These are phyloP conservation scores for Mycena sanguinolenta DNA, from an alignment of 768 basidiomycete species.

Conservation along the genomic window DNA sequence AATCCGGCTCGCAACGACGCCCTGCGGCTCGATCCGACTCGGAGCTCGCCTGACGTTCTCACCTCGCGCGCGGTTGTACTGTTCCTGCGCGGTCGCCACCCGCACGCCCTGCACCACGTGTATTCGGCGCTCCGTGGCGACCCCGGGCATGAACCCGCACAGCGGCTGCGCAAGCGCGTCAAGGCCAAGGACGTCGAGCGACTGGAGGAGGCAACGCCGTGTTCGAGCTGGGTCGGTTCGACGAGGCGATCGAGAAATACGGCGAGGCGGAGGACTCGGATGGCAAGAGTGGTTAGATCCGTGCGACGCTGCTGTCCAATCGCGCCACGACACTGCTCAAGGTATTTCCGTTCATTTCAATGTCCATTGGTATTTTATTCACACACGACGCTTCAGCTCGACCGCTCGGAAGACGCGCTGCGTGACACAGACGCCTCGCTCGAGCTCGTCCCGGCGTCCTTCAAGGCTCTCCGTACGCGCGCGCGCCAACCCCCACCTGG, in stretches of 20 bases:
- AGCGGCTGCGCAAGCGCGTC: conserved; percentile 80
- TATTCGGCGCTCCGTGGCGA: conserved; percentile 81
- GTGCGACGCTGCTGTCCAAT: conserved; percentile 85
- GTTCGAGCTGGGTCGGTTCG: conserved; percentile 73
- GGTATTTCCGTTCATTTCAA: conserved; percentile 51
- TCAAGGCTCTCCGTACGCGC: conserved; percentile 90
- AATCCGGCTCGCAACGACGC: conserved; percentile 68
- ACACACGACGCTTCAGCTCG: conserved; percentile 60
- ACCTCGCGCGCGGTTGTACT: conserved; percentile 84
- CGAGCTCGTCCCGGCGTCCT: conserved; percentile 70
- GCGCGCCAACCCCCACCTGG: conserved; percentile 83
- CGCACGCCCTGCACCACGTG: conserved; percentile 79
- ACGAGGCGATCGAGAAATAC: conserved; percentile 79
- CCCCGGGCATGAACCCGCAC: conserved; percentile 80
- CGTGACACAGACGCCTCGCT: conserved; percentile 80
- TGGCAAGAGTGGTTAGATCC: conserved; percentile 83
- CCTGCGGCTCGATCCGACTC: conserved; percentile 74
- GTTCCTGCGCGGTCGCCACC: conserved; percentile 78
- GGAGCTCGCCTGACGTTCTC: conserved; percentile 85
- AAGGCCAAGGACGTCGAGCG: conserved; percentile 88
- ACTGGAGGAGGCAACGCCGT: conserved; percentile 86
- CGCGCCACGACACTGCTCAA: conserved; percentile 87
- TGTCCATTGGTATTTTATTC: neutral
- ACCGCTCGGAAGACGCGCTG: conserved; percentile 76
- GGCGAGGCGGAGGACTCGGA: conserved; percentile 77